Percentiles rank a stretch among this genome's conserved stretches.
phyloP scores from a whole-genome alignment of 2,329 filamentous ascomycete species.

The Cryphonectria carpinicola region DNA sequence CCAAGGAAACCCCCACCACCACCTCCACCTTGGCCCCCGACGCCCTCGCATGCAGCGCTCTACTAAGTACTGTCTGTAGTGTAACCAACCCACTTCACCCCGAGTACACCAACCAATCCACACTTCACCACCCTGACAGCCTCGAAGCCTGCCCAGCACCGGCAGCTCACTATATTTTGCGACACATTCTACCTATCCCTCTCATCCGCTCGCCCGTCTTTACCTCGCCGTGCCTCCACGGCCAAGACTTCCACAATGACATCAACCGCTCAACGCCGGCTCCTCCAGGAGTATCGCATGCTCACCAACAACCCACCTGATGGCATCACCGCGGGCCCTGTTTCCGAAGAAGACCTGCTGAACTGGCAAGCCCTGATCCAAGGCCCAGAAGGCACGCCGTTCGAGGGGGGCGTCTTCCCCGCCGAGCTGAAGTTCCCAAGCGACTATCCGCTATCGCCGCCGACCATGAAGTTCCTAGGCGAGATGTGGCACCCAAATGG shows the following conservation, averaged over 20 bases:
- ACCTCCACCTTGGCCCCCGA: neutral
- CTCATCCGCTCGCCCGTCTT: neutral
- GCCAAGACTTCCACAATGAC: constrained; percentile 54
- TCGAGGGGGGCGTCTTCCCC: constrained; percentile 93
- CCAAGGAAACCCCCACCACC: neutral
- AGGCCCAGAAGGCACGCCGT: constrained; percentile 93
- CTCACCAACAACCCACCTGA: constrained; percentile 96
- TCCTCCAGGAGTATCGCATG: constrained; percentile 94
- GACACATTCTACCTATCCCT: neutral
- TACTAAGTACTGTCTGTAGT: too few species aligned
- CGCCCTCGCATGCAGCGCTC: neutral
- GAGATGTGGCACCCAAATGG: constrained; percentile 98
- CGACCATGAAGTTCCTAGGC: constrained; percentile 92
- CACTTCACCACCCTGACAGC: neutral
- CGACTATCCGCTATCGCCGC: constrained; percentile 95
- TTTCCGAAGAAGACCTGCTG: constrained; percentile 93
- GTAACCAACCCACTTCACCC: neutral
- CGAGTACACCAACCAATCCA: neutral
- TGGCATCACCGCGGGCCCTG: constrained; percentile 91
- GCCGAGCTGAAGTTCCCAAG: constrained; percentile 93
- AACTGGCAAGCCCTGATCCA: constrained; percentile 96
- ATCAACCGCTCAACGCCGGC: constrained; percentile 71
- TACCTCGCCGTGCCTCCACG: neutral
- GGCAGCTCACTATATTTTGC: neutral
- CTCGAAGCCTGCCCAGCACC: neutral